A percentile compares a stretch with the other conserved stretches of the same genome.
phyloP scores from a whole-genome alignment of 805 yeast genomes.

The Teunomyces stri region DNA sequence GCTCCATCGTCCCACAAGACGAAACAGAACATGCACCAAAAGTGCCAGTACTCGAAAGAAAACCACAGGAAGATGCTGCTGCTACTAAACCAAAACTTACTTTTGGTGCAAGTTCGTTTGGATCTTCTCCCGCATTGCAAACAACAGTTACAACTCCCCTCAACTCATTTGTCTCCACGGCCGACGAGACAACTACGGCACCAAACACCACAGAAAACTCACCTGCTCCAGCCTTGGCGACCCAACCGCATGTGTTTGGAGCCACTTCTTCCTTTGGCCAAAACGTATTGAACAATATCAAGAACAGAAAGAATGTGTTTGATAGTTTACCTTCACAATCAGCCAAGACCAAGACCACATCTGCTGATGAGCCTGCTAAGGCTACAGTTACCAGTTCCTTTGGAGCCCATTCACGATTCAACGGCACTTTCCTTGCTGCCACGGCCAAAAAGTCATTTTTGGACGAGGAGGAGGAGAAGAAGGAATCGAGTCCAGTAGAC shows the following conservation, averaged over 20 bases:
- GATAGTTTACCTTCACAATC: conserved; percentile 19
- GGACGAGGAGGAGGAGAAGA: conserved; percentile 29
- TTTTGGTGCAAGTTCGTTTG: conserved; percentile 14
- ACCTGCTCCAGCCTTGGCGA: conserved; percentile 3
- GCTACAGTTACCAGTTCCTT: conserved; percentile 25
- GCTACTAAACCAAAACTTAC: conserved; percentile 10
- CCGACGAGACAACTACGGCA: conserved; percentile 10
- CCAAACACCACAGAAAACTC: conserved; percentile 10
- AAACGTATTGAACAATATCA: conserved; percentile 22
- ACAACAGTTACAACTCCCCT: conserved; percentile 8
- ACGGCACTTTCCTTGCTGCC: conserved; percentile 55
- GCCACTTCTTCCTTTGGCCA: conserved; percentile 41
- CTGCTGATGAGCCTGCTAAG: conserved; percentile 2
- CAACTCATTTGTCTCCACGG: conserved; percentile 7
- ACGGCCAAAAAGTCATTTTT: conserved; percentile 56
- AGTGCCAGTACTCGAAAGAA: conserved; percentile 2
- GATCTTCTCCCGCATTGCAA: conserved; percentile 2
- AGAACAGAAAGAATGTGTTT: conserved; percentile 25
- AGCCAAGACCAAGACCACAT: background rate
- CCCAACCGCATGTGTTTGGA: conserved; percentile 34
- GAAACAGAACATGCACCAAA: conserved; percentile 2
- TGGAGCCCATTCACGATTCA: conserved; percentile 47
- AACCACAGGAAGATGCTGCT: conserved; percentile 1
- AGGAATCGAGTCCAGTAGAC: conserved; percentile 10
- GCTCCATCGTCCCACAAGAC: background rate